Conservation (phyloP, 805 yeast species). For the Saccharomyces mikatae region DNA sequence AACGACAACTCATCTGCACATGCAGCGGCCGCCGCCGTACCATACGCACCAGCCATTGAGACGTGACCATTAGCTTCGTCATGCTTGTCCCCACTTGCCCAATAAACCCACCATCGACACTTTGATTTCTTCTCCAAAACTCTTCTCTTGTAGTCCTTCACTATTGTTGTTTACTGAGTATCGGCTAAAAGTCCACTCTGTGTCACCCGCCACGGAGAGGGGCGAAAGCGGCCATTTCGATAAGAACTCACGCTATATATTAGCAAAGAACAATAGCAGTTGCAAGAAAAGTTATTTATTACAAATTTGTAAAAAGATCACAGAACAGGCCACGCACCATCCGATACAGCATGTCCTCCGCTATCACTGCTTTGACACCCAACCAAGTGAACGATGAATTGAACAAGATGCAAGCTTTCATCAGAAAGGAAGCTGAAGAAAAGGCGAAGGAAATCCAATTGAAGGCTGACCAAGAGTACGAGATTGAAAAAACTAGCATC, state of each 20-base stretch:
- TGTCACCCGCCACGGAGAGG: not conserved
- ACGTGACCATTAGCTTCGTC: not conserved
- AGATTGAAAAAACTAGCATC: conserved; percentile 90
- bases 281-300: not conserved
- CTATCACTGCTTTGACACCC: conserved; percentile 30
- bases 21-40: not conserved
- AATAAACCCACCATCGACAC: not conserved
- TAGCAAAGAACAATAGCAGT: not conserved
- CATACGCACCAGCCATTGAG: not conserved
- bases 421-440: conserved; percentile 97
- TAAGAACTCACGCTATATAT: not conserved
- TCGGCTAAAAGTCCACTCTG: not conserved
- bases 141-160: not conserved
- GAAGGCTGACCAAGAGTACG: conserved; percentile 98
- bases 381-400: conserved; percentile 86
- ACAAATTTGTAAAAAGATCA: not conserved
- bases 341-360: conserved; percentile 27
- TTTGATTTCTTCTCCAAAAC: not conserved
- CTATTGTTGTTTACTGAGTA: not conserved
- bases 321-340: not conserved
- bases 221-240: not conserved
- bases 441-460: conserved; percentile 92
- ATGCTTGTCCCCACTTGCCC: not conserved
- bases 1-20: not conserved
- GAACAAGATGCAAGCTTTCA: conserved; percentile 96